Evolutionary conservation across 768 basidiomycete species (phyloP).

Genomic region (Pholiota conissans): DNA sequence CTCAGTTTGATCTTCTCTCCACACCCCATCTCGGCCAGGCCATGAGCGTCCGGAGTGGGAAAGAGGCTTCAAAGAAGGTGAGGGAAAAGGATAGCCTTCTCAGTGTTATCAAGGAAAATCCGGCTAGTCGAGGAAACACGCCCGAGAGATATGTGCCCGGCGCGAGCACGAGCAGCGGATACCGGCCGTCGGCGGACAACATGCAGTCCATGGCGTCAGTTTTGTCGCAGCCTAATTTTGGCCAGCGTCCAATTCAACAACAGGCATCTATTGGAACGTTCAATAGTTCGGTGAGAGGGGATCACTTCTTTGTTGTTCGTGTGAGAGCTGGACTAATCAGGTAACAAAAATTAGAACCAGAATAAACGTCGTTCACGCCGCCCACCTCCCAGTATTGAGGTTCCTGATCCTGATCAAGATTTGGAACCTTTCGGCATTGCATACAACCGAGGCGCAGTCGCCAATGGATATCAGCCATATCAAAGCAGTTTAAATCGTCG

Average conservation of each 20-base stretch:
- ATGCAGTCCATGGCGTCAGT: constrained; percentile 12
- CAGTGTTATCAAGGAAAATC: constrained; percentile 41
- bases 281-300: constrained; percentile 15
- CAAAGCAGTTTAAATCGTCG: constrained; percentile 13
- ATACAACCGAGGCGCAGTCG: constrained; percentile 13
- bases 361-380: constrained; percentile 17
- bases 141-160: constrained; percentile 20
- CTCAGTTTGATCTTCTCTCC: constrained; percentile 34
- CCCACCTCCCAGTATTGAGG: constrained; percentile 18
- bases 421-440: constrained; percentile 18
- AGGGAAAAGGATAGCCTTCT: constrained; percentile 29
- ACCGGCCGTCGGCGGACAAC: constrained; percentile 3
- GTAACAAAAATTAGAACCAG: constrained; percentile 5
- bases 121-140: constrained; percentile 30
- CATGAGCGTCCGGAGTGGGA: constrained; percentile 24
- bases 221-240: constrained; percentile 18
- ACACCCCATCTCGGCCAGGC: constrained; percentile 24
- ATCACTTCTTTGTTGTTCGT: background rate
- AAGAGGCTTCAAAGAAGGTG: constrained; percentile 17
- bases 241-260: constrained; percentile 14
- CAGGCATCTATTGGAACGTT: constrained; percentile 18
- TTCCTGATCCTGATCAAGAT: constrained; percentile 20
- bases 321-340: background rate
- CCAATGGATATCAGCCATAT: constrained; percentile 5
- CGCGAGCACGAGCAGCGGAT: background rate